phyloP scores from a whole-genome alignment of 140 eudicot genomes.

The Oenanthe javanica region DNA sequence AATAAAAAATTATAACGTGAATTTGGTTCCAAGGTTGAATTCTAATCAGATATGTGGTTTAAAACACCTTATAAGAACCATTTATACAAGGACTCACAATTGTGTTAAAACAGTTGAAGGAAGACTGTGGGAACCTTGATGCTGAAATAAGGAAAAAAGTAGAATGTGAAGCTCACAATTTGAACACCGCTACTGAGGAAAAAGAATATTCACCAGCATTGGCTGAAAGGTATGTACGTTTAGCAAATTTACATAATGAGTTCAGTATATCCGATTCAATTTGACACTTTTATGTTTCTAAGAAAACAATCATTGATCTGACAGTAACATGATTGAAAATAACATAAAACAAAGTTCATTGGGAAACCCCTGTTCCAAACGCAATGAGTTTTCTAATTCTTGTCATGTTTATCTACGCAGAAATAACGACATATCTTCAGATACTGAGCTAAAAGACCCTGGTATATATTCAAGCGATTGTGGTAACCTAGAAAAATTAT shows the following conservation, averaged over 20 bases:
- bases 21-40: not conserved
- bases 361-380: not conserved
- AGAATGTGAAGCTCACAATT: not conserved
- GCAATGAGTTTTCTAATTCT: not conserved
- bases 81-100: not conserved
- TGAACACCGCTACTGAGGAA: not conserved
- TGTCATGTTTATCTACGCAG: conserved; percentile 22
- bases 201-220: not conserved
- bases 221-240: not conserved
- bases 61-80: not conserved
- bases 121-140: not conserved
- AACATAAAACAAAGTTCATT: not conserved
- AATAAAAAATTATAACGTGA: not conserved
- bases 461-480: conserved; percentile 10
- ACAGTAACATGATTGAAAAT: not conserved
- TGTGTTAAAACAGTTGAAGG: not conserved
- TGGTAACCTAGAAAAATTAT: conserved; percentile 19
- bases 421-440: conserved; percentile 9
- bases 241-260: not conserved
- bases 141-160: not conserved
- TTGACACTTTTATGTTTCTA: not conserved
- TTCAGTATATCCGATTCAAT: not conserved
- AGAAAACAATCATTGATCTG: not conserved
- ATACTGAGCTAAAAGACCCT: conserved; percentile 8
- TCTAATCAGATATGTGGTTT: not conserved